These are phyloP conservation scores for Cyberlindnera nakhonratchasimensis DNA, from an alignment of 805 yeast species.

Conservation along the genomic window DNA sequence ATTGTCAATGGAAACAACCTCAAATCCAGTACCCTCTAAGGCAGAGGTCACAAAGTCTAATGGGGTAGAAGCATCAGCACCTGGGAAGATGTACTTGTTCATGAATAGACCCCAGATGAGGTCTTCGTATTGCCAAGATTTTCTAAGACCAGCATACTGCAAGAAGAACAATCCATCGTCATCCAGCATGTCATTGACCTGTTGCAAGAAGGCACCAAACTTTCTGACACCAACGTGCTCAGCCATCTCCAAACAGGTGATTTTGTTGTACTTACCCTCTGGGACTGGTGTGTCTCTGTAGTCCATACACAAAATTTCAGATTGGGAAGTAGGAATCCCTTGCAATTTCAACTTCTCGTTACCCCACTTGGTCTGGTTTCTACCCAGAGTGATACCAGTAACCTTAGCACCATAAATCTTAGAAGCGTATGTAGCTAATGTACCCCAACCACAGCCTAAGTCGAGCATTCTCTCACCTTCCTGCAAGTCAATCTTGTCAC, in stretches of 20 bases:
- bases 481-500: constrained; percentile 76
- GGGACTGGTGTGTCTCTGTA: constrained; percentile 88
- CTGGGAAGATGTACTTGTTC: constrained; percentile 96
- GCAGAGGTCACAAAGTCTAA: constrained; percentile 74
- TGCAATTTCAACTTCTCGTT: constrained; percentile 63
- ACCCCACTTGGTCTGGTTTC: constrained; percentile 90
- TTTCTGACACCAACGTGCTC: constrained; percentile 94
- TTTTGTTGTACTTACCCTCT: constrained; percentile 69
- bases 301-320: constrained; percentile 75
- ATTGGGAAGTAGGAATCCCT: constrained; percentile 66
- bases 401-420: constrained; percentile 79
- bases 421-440: constrained; percentile 81
- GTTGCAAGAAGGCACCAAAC: constrained; percentile 68
- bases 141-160: constrained; percentile 89
- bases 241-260: constrained; percentile 91
- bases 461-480: constrained; percentile 76
- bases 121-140: constrained; percentile 93
- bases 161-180: constrained; percentile 87
- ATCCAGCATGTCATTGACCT: constrained; percentile 82
- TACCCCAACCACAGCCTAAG: constrained; percentile 96
- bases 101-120: constrained; percentile 91
- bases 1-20: constrained; percentile 77
- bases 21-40: constrained; percentile 83
- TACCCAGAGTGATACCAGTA: constrained; percentile 88
- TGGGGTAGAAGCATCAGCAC: constrained; percentile 96